Base-by-base conservation (phyloP, 192 early-diverging fungal genomes). In the Funneliformis geosporum region DNA sequence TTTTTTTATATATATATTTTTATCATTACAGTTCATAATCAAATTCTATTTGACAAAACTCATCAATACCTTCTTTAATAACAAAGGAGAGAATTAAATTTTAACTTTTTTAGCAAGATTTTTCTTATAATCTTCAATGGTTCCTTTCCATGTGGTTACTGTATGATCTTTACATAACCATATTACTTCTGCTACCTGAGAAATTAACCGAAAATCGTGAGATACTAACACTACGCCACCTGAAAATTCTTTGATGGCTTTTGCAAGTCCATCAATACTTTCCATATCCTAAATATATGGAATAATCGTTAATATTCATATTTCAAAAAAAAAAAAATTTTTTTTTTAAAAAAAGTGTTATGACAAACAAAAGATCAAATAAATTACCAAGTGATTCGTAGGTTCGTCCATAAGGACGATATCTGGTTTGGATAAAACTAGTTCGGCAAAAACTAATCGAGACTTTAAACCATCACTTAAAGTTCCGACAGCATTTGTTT, bases 391-490 rank as follows among this genome's bases (percentile, higher is more conserved):
- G 76, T 96, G 95, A 87, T 99, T 99, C 79, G 98, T 99, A 77
- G 97, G 97, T 92, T 99, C 98, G 80, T 99, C 98, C 81, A 99
- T 92, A 79, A 99, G 88, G 79, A 99, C 86, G 79, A 99, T 94
- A 86, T 97, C 96, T 75, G 98, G 97, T 76, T 89, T 87, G 71
- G 90, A 87, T 65, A 98, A 86, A 7, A 96, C 93, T 18, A 99
- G 87, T 79, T 96, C 94, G 55, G 96, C 96, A 87, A 99, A 99
- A 18, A 99, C 96, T 75, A 99, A 92, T 60, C 98, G 94, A 79
- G 96, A 92, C 82, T 94, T 94, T 80, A 97, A 94, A 79, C 98
- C 98, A 83, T 99, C 97, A 28, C 95, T 97, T 46, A 99, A 89
- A 25, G 94, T 93, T 25, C 82, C 85, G 80, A 99, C 98, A 43